phyloP scores from a whole-genome alignment of 1,284 basidiomycete genomes.

The Tremellales sp. region DNA sequence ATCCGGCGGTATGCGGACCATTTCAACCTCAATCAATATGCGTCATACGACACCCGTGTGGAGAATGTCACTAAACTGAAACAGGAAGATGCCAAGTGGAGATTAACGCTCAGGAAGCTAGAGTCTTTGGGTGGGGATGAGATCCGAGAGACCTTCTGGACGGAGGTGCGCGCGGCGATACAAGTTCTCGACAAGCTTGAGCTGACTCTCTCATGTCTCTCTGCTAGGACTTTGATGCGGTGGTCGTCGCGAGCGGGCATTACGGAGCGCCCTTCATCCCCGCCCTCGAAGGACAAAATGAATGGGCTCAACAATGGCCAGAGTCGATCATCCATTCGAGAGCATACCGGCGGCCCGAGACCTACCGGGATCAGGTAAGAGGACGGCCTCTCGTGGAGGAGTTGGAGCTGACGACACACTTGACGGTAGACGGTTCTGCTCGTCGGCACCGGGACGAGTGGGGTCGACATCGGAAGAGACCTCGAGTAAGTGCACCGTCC shows the following conservation, averaged over 20 bases:
- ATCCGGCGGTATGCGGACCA: constrained; percentile 40
- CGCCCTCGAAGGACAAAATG: constrained; percentile 42
- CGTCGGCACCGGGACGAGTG: constrained; percentile 53
- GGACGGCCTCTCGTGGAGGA: too few relatives aligned
- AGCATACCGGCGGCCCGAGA: constrained; percentile 52
- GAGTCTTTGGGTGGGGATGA: too few relatives aligned
- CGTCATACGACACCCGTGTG: constrained; percentile 54
- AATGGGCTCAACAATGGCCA: constrained; percentile 50
- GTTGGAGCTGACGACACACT: too few relatives aligned
- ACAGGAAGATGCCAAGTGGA: constrained; percentile 41
- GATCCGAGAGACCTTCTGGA: too few relatives aligned
- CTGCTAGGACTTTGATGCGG: constrained; percentile 54
- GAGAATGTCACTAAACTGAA: constrained; percentile 50
- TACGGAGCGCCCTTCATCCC: constrained; percentile 54
- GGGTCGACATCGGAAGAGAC: constrained; percentile 51
- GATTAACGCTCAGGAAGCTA: constrained; percentile 41
- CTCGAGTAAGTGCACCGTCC: too few relatives aligned
- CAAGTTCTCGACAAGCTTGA: too few relatives aligned
- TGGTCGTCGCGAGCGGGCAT: constrained; percentile 53
- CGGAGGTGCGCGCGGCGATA: too few relatives aligned
- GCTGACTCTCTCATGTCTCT: too few relatives aligned
- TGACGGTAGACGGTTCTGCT: constrained; percentile 50
- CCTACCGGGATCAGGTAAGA: constrained; percentile 39
- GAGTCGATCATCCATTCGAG: constrained; percentile 50
- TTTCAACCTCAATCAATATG: constrained; percentile 48